Percentiles rank a stretch among this genome's conserved stretches.
Evolutionary conservation across 1,139 yeast species (phyloP).

Genomic region (Sugiyamaella xylanicola): DNA sequence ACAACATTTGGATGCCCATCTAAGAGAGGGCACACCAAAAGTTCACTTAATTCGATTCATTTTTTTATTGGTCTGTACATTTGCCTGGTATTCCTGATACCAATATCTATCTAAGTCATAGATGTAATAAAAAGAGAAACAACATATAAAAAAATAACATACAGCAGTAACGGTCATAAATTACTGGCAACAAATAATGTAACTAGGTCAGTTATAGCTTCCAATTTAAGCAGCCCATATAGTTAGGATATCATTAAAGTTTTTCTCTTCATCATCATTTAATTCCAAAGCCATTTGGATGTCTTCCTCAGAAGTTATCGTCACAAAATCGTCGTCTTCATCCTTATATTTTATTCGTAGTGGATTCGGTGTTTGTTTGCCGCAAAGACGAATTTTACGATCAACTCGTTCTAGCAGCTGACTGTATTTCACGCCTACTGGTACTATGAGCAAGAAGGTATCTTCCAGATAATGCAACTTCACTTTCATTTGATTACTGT

Average conservation of each 20-base stretch:
- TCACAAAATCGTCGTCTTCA: conserved; percentile 94
- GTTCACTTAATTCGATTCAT: too few species aligned
- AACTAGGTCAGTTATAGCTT: background rate
- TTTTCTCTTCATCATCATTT: conserved; percentile 21
- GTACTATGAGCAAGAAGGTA: conserved; percentile 51
- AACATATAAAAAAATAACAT: background rate
- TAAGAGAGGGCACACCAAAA: too few species aligned
- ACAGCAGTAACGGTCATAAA: background rate
- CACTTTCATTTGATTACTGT: conserved; percentile 46
- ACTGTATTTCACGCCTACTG: conserved; percentile 49
- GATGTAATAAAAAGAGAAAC: background rate
- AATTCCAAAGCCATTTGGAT: conserved; percentile 47
- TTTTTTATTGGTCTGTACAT: background rate
- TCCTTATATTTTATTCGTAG: conserved; percentile 78
- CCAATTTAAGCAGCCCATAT: conserved; percentile 27
- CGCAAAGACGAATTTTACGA: conserved; percentile 50
- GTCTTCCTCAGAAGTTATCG: conserved; percentile 83
- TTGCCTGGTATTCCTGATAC: background rate
- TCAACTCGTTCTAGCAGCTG: conserved; percentile 51
- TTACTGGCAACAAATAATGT: background rate
- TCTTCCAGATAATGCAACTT: conserved; percentile 51
- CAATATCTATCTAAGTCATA: background rate
- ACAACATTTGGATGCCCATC: too few species aligned
- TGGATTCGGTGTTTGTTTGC: conserved; percentile 44
- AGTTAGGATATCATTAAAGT: conserved; percentile 22